These are phyloP conservation scores for Botrytis tulipae DNA, from an alignment of 2,329 filamentous ascomycete species.

Conservation along the genomic window DNA sequence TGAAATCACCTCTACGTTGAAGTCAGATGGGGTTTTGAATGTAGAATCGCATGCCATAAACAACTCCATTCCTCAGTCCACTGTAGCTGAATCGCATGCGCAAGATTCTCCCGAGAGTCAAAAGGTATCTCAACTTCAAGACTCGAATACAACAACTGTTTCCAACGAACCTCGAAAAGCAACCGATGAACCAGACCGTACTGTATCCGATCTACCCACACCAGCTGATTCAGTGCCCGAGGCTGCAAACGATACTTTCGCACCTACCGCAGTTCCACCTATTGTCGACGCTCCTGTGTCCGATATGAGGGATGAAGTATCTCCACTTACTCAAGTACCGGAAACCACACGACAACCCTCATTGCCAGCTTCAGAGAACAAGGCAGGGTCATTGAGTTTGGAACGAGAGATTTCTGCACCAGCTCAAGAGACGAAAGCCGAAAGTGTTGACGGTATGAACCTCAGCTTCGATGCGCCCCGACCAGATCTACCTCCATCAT, in stretches of 20 bases:
- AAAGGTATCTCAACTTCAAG: slow-evolving; percentile 14
- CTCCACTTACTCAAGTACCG: slow-evolving; percentile 21
- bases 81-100: slow-evolving; percentile 14
- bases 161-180: neutral
- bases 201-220: slow-evolving; percentile 19
- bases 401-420: neutral
- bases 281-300: slow-evolving; percentile 37
- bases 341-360: slow-evolving; percentile 3
- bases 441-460: slow-evolving; percentile 14
- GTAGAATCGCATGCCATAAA: neutral
- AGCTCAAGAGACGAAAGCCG: neutral
- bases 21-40: neutral
- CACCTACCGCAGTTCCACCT: slow-evolving; percentile 34
- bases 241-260: slow-evolving; percentile 29
- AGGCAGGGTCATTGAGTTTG: neutral
- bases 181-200: slow-evolving; percentile 1
- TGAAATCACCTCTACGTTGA: neutral
- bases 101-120: slow-evolving; percentile 14
- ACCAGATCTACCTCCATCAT: slow-evolving; percentile 13
- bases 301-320: slow-evolving; percentile 33
- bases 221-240: slow-evolving; percentile 30
- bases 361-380: slow-evolving; percentile 13
- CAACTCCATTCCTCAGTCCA: neutral
- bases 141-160: slow-evolving; percentile 27
- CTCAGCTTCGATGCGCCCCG: slow-evolving; percentile 19